Conservation (phyloP, 192 early-diverging fungal genomes). For the Haplosporangium gracile region DNA sequence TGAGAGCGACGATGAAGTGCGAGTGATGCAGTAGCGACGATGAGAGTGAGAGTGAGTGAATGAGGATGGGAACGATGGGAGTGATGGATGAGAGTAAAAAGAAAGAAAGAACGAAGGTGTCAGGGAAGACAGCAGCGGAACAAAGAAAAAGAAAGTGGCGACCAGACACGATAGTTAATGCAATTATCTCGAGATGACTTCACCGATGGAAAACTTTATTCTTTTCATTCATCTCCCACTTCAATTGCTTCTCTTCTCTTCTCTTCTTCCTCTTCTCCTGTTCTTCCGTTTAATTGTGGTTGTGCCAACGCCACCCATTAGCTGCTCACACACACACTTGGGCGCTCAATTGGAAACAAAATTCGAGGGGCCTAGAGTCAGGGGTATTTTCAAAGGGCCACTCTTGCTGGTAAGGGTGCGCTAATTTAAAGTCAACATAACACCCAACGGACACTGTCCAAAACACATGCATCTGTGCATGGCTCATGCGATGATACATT, state of each 20-base stretch:
- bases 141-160: not conserved
- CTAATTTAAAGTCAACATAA: too few species aligned
- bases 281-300: too few species aligned
- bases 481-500: too few species aligned
- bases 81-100: not conserved
- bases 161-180: not conserved
- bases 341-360: too few species aligned
- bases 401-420: too few species aligned
- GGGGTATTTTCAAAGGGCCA: too few species aligned
- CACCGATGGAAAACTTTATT: not conserved
- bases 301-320: too few species aligned
- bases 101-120: not conserved
- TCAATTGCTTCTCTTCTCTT: not conserved
- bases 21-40: not conserved
- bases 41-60: not conserved
- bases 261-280: not conserved
- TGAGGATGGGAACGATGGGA: not conserved
- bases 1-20: not conserved
- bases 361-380: too few species aligned
- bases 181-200: not conserved
- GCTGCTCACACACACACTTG: too few species aligned
- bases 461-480: too few species aligned
- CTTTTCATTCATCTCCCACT: not conserved
- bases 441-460: too few species aligned
- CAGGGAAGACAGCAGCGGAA: not conserved